phyloP scores from a whole-genome alignment of 2,329 filamentous ascomycete genomes.

The Aspergillus fijiensis region DNA sequence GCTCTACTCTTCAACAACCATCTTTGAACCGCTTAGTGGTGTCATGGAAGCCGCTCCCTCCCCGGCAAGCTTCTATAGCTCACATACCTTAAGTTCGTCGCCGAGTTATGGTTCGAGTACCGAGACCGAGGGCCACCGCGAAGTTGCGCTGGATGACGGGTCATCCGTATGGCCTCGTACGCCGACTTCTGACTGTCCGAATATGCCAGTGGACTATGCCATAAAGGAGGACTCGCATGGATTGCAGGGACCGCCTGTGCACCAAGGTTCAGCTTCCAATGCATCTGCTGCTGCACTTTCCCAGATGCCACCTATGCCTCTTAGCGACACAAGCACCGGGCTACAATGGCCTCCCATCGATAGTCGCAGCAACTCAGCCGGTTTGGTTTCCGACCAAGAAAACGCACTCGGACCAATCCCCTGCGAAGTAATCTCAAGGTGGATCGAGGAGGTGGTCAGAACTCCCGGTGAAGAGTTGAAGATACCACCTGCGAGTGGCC shows the following conservation, averaged over 20 bases:
- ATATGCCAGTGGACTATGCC: constrained; percentile 15
- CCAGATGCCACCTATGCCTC: background rate
- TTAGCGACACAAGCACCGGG: background rate
- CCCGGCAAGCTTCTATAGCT: constrained; percentile 26
- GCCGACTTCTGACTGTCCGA: constrained; percentile 23
- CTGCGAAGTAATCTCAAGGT: constrained; percentile 12
- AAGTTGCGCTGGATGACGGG: constrained; percentile 15
- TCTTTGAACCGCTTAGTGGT: constrained; percentile 27
- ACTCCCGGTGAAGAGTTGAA: constrained; percentile 13
- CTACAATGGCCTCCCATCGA: background rate
- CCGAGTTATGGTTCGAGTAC: constrained; percentile 26
- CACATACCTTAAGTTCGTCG: constrained; percentile 24
- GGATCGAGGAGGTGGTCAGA: constrained; percentile 9
- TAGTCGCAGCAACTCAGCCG: background rate
- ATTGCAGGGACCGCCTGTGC: constrained; percentile 19
- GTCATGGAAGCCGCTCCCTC: constrained; percentile 23
- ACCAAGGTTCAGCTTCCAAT: background rate
- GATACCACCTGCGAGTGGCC: constrained; percentile 56
- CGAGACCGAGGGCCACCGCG: constrained; percentile 11
- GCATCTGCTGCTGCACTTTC: background rate
- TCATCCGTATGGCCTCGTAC: constrained; percentile 28
- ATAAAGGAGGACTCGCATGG: constrained; percentile 18
- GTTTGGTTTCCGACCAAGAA: background rate
- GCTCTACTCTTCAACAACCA: constrained; percentile 18
- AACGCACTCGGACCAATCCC: constrained; percentile 4